Evolutionary conservation across 495 filamentous ascomycete species (phyloP), one percentile per base, ranked within the genome.

Genomic region (Trichoderma reesei): DNA sequence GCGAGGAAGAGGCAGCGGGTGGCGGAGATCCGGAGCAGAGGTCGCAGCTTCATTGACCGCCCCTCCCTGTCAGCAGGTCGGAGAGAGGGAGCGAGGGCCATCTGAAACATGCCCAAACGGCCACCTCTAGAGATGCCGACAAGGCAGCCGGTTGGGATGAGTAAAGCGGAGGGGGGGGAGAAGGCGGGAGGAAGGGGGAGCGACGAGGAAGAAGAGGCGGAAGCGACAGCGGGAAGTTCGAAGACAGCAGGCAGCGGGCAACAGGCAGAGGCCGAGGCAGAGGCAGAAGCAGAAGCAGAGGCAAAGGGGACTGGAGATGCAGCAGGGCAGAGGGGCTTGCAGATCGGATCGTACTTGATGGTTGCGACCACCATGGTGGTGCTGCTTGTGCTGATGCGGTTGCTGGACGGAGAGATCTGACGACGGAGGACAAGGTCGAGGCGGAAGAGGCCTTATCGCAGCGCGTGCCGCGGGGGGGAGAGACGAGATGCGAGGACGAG

Each of bases 331-430:
- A 46, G 38, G 38, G 18, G 36, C 31, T 56, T 56, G 51, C 51
- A 56, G 51, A 34, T 31, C 37, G n/a, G n/a, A n/a, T 66, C 76
- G 6, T 73, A 83, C 80, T 87, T 87, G 38, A 83, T 86, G 2
- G 83, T 85, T 9, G 83, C 85, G 20, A 86, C 74, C 7, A 85
- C 72, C 33, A 81, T 76, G 51, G 51, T 56, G 51, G 51, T 56
- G 51, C 51, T 56, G 51, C 44, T 16, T 18, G n/a, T n/a, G n/a
- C n/a, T n/a, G n/a, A 56, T 56, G 51, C 51, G 51, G 51, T 56
- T 56, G 20, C 51, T 56, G 31, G 51, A 56, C 51, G 51, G 34
- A 56, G 31, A 56, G 31, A 26, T 33, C 51, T 56, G 51, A 56
- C 51, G 51, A 56, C 51, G 51, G 51, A 56, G 51, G 51, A 14